Evolutionary conservation across 306 rosid genomes (phyloP), one percentile per base, ranked within the genome.

Genomic region (Cucurbita pepo): DNA sequence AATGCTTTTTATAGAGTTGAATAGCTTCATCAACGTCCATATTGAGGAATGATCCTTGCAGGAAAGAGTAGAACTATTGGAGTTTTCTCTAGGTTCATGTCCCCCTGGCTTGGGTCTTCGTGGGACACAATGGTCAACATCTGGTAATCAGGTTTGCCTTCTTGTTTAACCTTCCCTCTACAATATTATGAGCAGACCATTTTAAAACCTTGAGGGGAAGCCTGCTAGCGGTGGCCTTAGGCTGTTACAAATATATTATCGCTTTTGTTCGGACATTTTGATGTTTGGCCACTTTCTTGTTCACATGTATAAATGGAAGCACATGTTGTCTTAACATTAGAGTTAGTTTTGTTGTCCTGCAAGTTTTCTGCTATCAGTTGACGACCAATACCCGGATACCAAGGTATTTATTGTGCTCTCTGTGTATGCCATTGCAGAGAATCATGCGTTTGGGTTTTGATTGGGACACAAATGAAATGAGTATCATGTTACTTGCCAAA

Each of bases 401-500:
- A 34, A n/a, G 48, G 30, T 18, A 13, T 44, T 10, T 10, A 38
- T 38, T n/a, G 41, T 38, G 38, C 38, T 77, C 47, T 47, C 44
- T 85, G 16, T 80, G 54, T 76, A 64, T 56, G 45, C 81, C 77
- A 64, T 81, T 56, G 60, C 91, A 95, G 99, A 66, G 81, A 81
- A 70, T 91, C 75, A 80, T 95, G 88, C 93, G 81, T 74, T 73
- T 95, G 65, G 90, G 94, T 54, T 85, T 95, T 69, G 97, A 95
- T 83, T 95, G 99, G 99, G 95, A 95, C 78, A 88, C 99, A 77
- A 83, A 81, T 70, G 99, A 91, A 69, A 88, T 95, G 91, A 91
- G 97, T 73, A 85, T 91, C 83, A 73, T 95, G 83, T 50, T 95
- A 82, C 97, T 78, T 58, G 99, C 96, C 8, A 95, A 91, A 85